These are phyloP conservation scores for Xylaria nigripes DNA, from an alignment of 495 filamentous ascomycete species.

Conservation along the genomic window DNA sequence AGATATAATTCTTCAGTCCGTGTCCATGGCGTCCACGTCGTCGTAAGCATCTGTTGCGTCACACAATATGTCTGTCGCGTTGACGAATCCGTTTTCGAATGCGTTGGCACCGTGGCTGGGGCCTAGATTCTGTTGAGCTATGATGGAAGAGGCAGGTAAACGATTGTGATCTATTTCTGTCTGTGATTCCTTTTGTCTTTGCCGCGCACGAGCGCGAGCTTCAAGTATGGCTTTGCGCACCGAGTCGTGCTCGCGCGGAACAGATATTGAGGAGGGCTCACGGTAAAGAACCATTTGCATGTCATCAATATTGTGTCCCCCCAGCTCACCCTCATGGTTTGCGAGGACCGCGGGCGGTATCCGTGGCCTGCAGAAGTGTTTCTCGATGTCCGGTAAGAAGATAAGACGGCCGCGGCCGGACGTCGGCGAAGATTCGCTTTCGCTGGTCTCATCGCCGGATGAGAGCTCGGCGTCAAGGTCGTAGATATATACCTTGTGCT, in stretches of 20 bases:
- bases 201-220: constrained; percentile 57
- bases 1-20: constrained; percentile 41
- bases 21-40: constrained; percentile 65
- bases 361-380: constrained; percentile 51
- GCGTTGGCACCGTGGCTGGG: not conserved
- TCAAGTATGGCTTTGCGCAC: constrained; percentile 84
- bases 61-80: not conserved
- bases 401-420: constrained; percentile 46
- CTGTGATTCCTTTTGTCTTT: constrained; percentile 29
- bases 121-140: not conserved
- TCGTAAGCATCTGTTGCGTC: constrained; percentile 7
- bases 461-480: constrained; percentile 81
- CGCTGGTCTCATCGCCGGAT: constrained; percentile 42
- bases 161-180: not conserved
- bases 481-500: constrained; percentile 81
- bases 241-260: constrained; percentile 69
- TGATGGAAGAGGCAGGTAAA: not conserved
- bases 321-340: constrained; percentile 38
- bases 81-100: not conserved
- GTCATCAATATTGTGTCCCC: constrained; percentile 30
- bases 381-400: constrained; percentile 79
- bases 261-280: constrained; percentile 64
- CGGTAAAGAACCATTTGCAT: constrained; percentile 76
- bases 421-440: constrained; percentile 24
- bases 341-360: constrained; percentile 61